These are phyloP conservation scores for Chloris gayana DNA, from an alignment of 176 grass and related monocot genomes.

Conservation along the genomic window DNA sequence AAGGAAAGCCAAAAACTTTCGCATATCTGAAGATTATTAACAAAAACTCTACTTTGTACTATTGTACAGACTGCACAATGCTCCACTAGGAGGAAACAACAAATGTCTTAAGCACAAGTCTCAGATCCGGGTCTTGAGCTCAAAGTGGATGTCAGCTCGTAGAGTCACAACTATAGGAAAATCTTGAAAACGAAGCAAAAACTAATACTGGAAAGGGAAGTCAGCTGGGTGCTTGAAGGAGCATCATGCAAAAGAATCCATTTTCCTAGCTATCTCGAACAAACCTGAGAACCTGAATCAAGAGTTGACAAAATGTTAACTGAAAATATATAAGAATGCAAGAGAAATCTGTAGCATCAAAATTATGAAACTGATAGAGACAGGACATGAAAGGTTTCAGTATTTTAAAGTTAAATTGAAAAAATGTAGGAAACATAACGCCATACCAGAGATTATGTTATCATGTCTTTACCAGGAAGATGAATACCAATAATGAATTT, in stretches of 20 bases:
- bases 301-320: slow-evolving; percentile 24
- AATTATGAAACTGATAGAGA: neutral
- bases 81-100: slow-evolving; percentile 38
- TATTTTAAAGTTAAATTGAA: too few relatives aligned
- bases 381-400: too few relatives aligned
- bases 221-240: slow-evolving; percentile 34
- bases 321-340: neutral
- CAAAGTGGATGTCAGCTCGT: neutral
- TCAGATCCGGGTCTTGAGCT: slow-evolving; percentile 29
- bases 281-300: slow-evolving; percentile 29
- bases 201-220: slow-evolving; percentile 14
- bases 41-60: slow-evolving; percentile 34
- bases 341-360: neutral
- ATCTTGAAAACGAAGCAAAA: slow-evolving; percentile 27
- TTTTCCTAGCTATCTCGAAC: slow-evolving; percentile 36
- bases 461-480: too few relatives aligned
- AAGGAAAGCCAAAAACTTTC: slow-evolving; percentile 35
- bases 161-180: slow-evolving; percentile 3
- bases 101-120: slow-evolving; percentile 29
- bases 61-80: slow-evolving; percentile 41
- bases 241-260: slow-evolving; percentile 32
- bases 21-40: slow-evolving; percentile 57
- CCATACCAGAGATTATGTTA: neutral
- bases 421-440: neutral
- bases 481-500: too few relatives aligned